Conservation (phyloP, 2,329 filamentous ascomycete genomes). For the Ceratocystiopsis sp. region DNA sequence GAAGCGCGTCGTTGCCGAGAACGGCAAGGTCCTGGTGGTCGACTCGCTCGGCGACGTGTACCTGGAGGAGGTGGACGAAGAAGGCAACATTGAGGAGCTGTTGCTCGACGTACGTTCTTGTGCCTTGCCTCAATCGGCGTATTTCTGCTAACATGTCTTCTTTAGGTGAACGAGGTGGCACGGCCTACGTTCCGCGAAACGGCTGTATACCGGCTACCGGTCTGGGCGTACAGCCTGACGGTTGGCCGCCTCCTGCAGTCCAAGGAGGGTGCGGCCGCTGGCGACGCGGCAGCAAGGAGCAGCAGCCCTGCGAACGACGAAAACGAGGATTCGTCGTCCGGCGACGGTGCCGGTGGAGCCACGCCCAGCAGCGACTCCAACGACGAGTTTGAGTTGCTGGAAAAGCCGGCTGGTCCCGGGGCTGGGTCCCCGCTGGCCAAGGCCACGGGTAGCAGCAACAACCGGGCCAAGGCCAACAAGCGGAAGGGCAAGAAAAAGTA, state of each 20-base stretch:
- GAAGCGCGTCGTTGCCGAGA: conserved; percentile 81
- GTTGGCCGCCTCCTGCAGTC: conserved; percentile 31
- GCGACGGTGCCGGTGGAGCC: conserved; percentile 18
- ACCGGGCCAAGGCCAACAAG: conserved; percentile 30
- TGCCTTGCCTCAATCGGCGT: background rate
- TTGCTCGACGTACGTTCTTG: conserved; percentile 60
- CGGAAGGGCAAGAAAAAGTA: conserved; percentile 38
- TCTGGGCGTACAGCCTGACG: conserved; percentile 49
- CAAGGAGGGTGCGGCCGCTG: conserved; percentile 17
- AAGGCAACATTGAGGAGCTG: conserved; percentile 68
- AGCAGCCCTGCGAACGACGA: conserved; percentile 16
- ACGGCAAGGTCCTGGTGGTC: conserved; percentile 87
- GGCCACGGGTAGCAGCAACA: conserved; percentile 22
- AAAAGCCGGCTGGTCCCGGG: conserved; percentile 38
- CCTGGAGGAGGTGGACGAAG: conserved; percentile 79
- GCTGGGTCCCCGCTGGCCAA: conserved; percentile 20
- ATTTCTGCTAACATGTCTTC: background rate
- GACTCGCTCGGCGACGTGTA: conserved; percentile 87
- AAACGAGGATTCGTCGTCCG: conserved; percentile 30
- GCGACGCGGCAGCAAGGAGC: conserved; percentile 14
- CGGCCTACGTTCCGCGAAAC: conserved; percentile 68
- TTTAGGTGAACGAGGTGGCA: conserved; percentile 59
- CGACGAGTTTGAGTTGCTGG: conserved; percentile 44
- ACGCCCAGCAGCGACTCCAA: conserved; percentile 40
- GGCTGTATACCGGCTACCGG: conserved; percentile 60